Evolutionary conservation across 2,329 filamentous ascomycete genomes (phyloP), one percentile per base, ranked within the genome.

Genomic region (Coniochaeta sp.): DNA sequence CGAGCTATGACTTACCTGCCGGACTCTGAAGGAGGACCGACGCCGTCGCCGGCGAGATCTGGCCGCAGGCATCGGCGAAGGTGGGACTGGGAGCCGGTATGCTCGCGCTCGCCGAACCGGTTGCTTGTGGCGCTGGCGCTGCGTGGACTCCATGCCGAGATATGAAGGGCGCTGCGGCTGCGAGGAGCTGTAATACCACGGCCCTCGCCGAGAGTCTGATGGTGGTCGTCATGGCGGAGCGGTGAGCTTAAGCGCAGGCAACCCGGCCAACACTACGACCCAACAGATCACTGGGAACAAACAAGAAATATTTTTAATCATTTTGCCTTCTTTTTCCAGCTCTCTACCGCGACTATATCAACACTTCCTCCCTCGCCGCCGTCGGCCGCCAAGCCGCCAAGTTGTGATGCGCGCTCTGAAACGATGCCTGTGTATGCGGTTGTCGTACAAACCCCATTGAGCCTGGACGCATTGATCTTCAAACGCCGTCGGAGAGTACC

Each of bases 11-110:
- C 58, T 24, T 24, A 62, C 61, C 56, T 31, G 48, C 51, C n/a
- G 58, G 54, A 52, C 57, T 59, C 42, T 50, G 53, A 1, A 53
- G 55, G 4, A 56, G 51, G 9, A 53, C 33, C 6, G 56, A 55
- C 31, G 51, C 54, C 1, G 53, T 54, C 27, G 48, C 46, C 18
- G 48, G 56, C 31, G 58, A 55, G 47, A 63, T 53, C 24, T 53
- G 47, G 8, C 56, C 61, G 40, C 61, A 65, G 24, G 61, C 58
- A 26, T 49, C 55, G 22, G 59, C 52, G 27, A 60, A 58, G 16
- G 42, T 20, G 12, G 50, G 13, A 28, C 13, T 46, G 22, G 42
- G n/a, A 6, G 22, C 27, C 6, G 42, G 26, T 13, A 18, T 6
- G 22, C 22, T 46, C 26, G 26, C 51, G 6, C 49, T 51, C 20